Conservation (phyloP, 768 basidiomycete genomes). For the Rhizopogon sp. region DNA sequence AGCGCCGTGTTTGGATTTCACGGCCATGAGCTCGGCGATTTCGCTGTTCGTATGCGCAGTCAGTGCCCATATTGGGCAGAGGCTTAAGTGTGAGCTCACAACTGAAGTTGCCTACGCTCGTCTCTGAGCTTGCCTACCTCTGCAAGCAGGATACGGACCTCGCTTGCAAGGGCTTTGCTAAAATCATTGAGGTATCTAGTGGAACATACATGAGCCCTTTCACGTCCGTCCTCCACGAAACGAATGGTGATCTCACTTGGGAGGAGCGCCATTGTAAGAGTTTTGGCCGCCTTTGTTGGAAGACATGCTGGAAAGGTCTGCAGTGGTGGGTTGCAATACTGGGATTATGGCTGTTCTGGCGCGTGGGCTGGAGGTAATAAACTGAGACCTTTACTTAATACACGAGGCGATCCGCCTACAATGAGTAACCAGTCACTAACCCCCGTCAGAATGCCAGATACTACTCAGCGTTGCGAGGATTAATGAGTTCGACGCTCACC, state of each 20-base stretch:
- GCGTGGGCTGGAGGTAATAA: background rate
- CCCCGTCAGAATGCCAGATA: background rate
- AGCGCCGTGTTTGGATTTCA: constrained; percentile 77
- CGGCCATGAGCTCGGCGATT: constrained; percentile 78
- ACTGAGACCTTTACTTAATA: background rate
- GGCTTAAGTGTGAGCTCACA: constrained; percentile 29
- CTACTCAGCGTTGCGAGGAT: background rate
- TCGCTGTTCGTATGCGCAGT: constrained; percentile 42
- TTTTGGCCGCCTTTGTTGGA: constrained; percentile 26
- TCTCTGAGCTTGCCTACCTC: constrained; percentile 60
- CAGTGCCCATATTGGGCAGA: background rate
- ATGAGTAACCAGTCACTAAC: background rate
- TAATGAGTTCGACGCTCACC: background rate
- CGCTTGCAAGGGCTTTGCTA: constrained; percentile 56
- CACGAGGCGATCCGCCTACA: constrained; percentile 1
- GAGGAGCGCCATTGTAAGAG: constrained; percentile 27
- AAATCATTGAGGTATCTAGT: constrained; percentile 54
- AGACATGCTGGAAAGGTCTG: constrained; percentile 17
- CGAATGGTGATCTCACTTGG: constrained; percentile 21
- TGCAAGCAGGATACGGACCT: constrained; percentile 56
- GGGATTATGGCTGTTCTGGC: background rate
- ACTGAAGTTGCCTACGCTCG: constrained; percentile 52
- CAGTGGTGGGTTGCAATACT: background rate
- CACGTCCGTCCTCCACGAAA: constrained; percentile 2
- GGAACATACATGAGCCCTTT: background rate